A percentile compares a stretch with the other conserved stretches of the same genome.
These are phyloP conservation scores for Monosporascus sp. DNA, from an alignment of 2,329 filamentous ascomycete genomes.

Conservation along the genomic window DNA sequence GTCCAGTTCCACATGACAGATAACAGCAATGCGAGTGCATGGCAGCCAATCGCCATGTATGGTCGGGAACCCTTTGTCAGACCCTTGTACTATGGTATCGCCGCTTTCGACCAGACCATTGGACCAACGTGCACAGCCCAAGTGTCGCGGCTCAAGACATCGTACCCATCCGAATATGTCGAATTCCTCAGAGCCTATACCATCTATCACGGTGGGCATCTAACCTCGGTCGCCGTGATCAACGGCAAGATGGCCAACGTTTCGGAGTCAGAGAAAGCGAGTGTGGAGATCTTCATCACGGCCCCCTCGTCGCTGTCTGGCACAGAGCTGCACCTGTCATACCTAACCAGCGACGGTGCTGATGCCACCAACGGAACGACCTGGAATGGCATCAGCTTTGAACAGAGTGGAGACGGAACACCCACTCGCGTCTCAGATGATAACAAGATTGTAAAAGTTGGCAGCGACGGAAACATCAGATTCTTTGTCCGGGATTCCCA, in stretches of 20 bases:
- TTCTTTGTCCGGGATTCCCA: constrained; percentile 37
- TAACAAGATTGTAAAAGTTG: constrained; percentile 26
- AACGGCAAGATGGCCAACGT: constrained; percentile 39
- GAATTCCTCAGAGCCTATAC: constrained; percentile 38
- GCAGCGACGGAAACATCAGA: constrained; percentile 26
- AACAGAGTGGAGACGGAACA: constrained; percentile 35
- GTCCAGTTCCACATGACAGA: constrained; percentile 51
- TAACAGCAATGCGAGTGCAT: constrained; percentile 45
- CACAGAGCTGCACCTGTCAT: constrained; percentile 39
- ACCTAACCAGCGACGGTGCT: constrained; percentile 40
- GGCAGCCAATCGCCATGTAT: constrained; percentile 39
- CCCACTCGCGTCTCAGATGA: constrained; percentile 28
- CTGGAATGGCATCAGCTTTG: constrained; percentile 44
- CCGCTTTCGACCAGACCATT: constrained; percentile 45
- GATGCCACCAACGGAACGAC: constrained; percentile 36
- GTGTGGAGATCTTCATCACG: constrained; percentile 35
- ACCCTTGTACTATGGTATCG: constrained; percentile 45
- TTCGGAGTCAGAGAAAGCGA: constrained; percentile 30
- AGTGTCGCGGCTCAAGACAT: constrained; percentile 29
- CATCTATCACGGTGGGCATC: constrained; percentile 36
- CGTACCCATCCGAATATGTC: constrained; percentile 30
- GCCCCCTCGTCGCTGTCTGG: constrained; percentile 32
- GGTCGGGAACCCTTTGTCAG: constrained; percentile 37
- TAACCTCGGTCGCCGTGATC: constrained; percentile 39
- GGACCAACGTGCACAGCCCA: constrained; percentile 38